These are phyloP conservation scores for Metschnikowia koreensis DNA, from an alignment of 805 yeast genomes.

Conservation along the genomic window DNA sequence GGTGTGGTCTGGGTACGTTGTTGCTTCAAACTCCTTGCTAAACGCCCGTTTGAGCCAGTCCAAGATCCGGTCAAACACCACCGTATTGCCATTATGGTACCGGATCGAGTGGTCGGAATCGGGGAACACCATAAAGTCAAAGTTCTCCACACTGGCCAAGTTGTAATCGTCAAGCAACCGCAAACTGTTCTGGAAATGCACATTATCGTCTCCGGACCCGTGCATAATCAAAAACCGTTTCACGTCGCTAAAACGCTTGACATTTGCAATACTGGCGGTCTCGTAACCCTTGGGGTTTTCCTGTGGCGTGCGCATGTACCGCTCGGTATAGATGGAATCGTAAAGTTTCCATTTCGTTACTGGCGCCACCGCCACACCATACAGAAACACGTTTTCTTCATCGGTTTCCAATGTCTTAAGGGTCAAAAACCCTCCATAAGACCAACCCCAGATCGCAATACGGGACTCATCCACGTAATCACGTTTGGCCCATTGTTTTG, in stretches of 20 bases:
- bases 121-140: conserved; percentile 75
- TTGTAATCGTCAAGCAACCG: conserved; percentile 75
- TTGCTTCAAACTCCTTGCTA: conserved; percentile 13
- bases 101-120: conserved; percentile 75
- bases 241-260: conserved; percentile 51
- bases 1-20: neutral
- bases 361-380: conserved; percentile 96
- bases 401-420: conserved; percentile 86
- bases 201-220: conserved; percentile 97
- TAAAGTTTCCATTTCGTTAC: conserved; percentile 93
- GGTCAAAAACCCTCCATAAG: conserved; percentile 94
- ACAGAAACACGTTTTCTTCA: conserved; percentile 60
- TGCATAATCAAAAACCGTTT: conserved; percentile 84
- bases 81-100: conserved; percentile 68
- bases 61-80: conserved; percentile 56
- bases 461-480: conserved; percentile 63
- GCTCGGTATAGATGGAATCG: conserved; percentile 91
- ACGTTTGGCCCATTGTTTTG: conserved; percentile 61
- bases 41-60: conserved; percentile 21
- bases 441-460: conserved; percentile 97
- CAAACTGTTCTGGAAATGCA: conserved; percentile 87
- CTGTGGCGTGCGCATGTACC: conserved; percentile 87
- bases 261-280: conserved; percentile 53
- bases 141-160: conserved; percentile 73
- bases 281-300: conserved; percentile 64